A percentile compares a stretch with the other conserved stretches of the same genome.
phyloP scores from a whole-genome alignment of 495 filamentous ascomycete genomes.

The Penicillium chermesinum region DNA sequence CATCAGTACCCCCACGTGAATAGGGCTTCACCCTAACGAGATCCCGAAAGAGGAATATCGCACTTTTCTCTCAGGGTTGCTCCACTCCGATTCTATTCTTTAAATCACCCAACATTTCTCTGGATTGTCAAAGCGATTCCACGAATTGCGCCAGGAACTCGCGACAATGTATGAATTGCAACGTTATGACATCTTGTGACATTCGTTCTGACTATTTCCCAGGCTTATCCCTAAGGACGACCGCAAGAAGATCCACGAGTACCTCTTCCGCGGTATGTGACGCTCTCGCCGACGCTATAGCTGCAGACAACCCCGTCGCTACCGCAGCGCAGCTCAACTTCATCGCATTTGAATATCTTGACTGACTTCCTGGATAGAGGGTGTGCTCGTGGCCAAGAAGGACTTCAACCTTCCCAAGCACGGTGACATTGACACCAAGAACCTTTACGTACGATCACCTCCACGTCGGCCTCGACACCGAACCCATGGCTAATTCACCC shows the following conservation, averaged over 20 bases:
- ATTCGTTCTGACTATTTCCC: constrained; percentile 21
- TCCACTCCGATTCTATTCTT: constrained; percentile 36
- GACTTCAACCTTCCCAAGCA: constrained; percentile 94
- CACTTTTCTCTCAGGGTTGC: constrained; percentile 37
- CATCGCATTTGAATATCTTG: constrained; percentile 3
- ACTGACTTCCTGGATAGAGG: constrained; percentile 56
- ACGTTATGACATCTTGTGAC: not conserved
- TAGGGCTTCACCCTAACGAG: constrained; percentile 39
- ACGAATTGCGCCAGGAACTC: constrained; percentile 55
- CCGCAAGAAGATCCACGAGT: constrained; percentile 99
- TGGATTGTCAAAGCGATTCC: constrained; percentile 54
- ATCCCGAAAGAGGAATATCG: constrained; percentile 28
- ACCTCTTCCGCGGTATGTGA: constrained; percentile 91
- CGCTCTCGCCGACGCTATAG: constrained; percentile 13
- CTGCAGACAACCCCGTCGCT: not conserved
- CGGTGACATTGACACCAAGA: constrained; percentile 94
- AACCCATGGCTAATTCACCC: not conserved
- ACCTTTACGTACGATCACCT: constrained; percentile 60
- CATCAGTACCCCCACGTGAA: constrained; percentile 14
- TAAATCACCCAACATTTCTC: constrained; percentile 36
- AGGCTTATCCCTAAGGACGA: constrained; percentile 99
- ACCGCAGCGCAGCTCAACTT: not conserved
- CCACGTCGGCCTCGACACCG: not conserved
- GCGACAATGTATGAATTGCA: constrained; percentile 47
- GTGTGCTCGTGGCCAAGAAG: constrained; percentile 98